A percentile compares a stretch with the other conserved stretches of the same genome.
Evolutionary conservation across 2,329 filamentous ascomycete species (phyloP).

Genomic region (Phoma sp.): DNA sequence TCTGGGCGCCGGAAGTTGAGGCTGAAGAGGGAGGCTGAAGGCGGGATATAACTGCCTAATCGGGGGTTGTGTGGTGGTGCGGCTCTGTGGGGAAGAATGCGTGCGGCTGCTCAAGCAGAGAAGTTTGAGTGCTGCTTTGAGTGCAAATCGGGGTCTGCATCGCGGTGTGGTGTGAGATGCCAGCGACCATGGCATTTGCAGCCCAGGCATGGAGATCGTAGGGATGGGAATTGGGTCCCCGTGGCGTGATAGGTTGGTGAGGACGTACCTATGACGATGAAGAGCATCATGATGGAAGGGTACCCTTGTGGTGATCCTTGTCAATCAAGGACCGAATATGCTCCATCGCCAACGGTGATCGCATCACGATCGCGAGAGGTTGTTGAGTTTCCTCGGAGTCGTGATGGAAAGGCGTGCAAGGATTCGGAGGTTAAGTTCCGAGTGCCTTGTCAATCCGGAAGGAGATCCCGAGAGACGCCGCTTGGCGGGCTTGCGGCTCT

Average conservation of each 20-base stretch:
- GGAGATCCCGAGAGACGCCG: no score
- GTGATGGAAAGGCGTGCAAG: background rate
- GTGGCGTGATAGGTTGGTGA: background rate
- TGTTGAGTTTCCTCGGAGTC: background rate
- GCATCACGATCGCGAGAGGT: background rate
- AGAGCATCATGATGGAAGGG: background rate
- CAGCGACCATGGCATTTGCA: conserved; percentile 1
- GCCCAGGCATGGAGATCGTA: conserved; percentile 3
- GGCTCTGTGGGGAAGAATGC: conserved; percentile 9
- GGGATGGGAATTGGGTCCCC: background rate
- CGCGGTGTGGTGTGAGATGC: background rate
- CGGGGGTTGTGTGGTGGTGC: conserved; percentile 1
- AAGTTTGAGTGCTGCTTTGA: background rate
- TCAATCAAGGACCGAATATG: background rate
- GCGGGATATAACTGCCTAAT: conserved; percentile 1
- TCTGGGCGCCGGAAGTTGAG: background rate
- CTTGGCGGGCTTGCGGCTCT: no score
- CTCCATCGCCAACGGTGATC: background rate
- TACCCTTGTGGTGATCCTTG: conserved; percentile 4
- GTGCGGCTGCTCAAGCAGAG: background rate
- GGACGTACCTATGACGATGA: background rate
- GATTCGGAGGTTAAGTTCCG: background rate
- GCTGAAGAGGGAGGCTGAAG: conserved; percentile 8
- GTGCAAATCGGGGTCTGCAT: conserved; percentile 1
- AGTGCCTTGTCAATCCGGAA: no score